Evolutionary conservation across 2,329 filamentous ascomycete genomes (phyloP).

Genomic region (Exophiala aquamarina): DNA sequence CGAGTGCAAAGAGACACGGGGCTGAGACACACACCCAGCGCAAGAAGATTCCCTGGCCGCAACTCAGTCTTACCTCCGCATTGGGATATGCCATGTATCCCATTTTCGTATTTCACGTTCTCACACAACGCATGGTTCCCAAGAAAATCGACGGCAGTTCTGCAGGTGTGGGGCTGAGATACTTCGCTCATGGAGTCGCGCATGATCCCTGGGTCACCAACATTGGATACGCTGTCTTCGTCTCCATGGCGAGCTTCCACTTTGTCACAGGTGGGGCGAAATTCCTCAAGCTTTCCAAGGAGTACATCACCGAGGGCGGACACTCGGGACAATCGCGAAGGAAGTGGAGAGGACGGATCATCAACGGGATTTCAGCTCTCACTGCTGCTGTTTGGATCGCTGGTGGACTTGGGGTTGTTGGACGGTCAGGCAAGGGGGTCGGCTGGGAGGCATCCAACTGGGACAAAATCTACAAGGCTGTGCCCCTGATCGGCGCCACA

Average conservation of each 20-base stretch:
- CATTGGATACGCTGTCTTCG: conserved; percentile 66
- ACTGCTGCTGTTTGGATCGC: conserved; percentile 73
- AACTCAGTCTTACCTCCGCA: conserved; percentile 66
- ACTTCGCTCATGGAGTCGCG: conserved; percentile 81
- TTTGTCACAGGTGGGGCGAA: conserved; percentile 82
- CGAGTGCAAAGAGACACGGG: conserved; percentile 74
- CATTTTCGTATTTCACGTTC: conserved; percentile 69
- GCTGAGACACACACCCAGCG: conserved; percentile 59
- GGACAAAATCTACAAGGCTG: conserved; percentile 67
- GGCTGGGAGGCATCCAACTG: conserved; percentile 83
- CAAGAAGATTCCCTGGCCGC: conserved; percentile 62
- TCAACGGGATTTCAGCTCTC: conserved; percentile 64
- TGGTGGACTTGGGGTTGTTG: conserved; percentile 77
- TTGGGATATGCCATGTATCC: conserved; percentile 71
- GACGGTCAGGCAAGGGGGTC: conserved; percentile 64
- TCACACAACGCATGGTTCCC: conserved; percentile 75
- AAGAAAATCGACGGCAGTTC: conserved; percentile 77
- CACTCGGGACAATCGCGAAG: conserved; percentile 41
- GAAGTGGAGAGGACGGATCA: conserved; percentile 67
- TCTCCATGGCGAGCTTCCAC: conserved; percentile 70
- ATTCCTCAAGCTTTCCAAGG: conserved; percentile 70
- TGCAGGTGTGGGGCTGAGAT: conserved; percentile 80
- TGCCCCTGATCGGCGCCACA: conserved; percentile 59
- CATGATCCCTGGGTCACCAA: conserved; percentile 67
- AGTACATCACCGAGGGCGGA: conserved; percentile 48